Evolutionary conservation across 2,329 filamentous ascomycete genomes (phyloP), one percentile per base, ranked within the genome.

Genomic region (Dactylellina sp.): DNA sequence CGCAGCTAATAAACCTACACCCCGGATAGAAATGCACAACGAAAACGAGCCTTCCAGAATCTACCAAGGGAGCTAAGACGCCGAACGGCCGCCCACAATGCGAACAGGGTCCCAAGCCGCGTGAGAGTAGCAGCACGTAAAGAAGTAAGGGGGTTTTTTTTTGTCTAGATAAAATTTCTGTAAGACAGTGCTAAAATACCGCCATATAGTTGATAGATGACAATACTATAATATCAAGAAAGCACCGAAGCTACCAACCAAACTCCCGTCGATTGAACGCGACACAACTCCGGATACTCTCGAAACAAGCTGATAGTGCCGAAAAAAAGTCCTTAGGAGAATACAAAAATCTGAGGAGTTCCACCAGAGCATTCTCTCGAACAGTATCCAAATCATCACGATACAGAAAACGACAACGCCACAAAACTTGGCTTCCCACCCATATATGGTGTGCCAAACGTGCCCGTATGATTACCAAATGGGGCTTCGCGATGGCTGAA

Each of bases 351-450:
- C 9, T 32, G 24, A 64, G 40, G 16, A 4, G 1, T 2, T 40
- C 35, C 1, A 11, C 62, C 84, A 87, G n/a, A 86, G 88, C 3
- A 83, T 83, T 3, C 84, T 80, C 80, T 88, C 88, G 1, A 85
- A 85, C 47, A 87, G 35, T 28, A n/a, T 56, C 61, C 2, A 72
- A 50, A 47, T 65, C 68, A 82, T 75, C 86, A 20, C 93, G 89
- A 78, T 98, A 92, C 80, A 88, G 89, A 77, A 95, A 92, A 81
- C 89, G 95, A 32, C 94, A 98, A 80, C 83, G 89, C 49, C 86
- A 91, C 80, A 98, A 98, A 83, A 93, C 91, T 1, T 97, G 94
- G 92, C 84, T 99, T 14, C 95, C 95, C 0, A 98, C 95, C 5
- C 95, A 99, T 81, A 83, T 96, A 76, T 99, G 91, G 86, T 93